Evolutionary conservation across 306 rosid genomes (phyloP).

Genomic region (Fragaria nilgerrensis): DNA sequence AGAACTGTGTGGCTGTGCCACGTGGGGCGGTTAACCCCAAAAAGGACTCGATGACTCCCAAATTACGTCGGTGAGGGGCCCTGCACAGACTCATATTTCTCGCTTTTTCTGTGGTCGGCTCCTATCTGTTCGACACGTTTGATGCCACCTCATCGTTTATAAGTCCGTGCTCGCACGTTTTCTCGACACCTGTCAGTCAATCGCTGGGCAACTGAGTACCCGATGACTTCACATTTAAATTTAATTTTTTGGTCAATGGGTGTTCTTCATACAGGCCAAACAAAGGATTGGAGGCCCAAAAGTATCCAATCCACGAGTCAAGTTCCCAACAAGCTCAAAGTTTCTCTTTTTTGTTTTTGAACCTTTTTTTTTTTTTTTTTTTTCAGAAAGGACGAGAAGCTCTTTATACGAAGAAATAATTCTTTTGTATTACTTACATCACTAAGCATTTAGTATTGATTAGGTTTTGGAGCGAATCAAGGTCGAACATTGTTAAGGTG

Average conservation of each 20-base stretch:
- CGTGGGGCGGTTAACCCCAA: conserved; percentile 41
- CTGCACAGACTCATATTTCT: conserved; percentile 12
- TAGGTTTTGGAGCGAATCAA: too few relatives aligned
- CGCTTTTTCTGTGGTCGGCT: background rate
- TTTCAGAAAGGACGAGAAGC: too few relatives aligned
- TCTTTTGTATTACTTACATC: too few relatives aligned
- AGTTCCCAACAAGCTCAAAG: too few relatives aligned
- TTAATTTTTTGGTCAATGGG: too few relatives aligned
- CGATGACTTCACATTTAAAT: background rate
- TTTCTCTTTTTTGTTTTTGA: too few relatives aligned
- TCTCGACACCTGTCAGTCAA: background rate
- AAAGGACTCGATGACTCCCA: background rate
- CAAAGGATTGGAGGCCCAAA: background rate
- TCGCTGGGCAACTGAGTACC: background rate
- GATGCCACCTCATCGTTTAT: background rate
- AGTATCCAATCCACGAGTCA: too few relatives aligned
- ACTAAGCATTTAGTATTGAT: too few relatives aligned
- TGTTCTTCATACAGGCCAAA: background rate
- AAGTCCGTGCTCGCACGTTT: background rate
- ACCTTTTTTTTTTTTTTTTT: too few relatives aligned
- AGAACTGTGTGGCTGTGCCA: conserved; percentile 34
- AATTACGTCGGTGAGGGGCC: background rate
- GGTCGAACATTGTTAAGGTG: too few relatives aligned
- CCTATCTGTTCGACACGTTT: background rate
- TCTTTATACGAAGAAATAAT: too few relatives aligned